Evolutionary conservation across 306 rosid genomes (phyloP).

Genomic region (Cotoneaster glaucophyllus): DNA sequence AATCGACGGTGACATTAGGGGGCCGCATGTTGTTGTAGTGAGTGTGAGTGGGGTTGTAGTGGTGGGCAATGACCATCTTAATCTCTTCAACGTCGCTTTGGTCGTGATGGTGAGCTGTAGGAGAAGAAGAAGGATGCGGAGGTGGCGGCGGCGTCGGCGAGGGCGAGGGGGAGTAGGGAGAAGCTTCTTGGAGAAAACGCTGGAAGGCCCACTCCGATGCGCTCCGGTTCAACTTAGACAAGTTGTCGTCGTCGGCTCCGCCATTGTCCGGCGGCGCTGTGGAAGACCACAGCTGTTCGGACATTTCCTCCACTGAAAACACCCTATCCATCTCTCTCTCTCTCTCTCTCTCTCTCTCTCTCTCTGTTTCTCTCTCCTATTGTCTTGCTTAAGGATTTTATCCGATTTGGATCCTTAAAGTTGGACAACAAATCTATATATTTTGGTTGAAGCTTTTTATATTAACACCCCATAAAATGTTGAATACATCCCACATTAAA

Average conservation of each 20-base stretch:
- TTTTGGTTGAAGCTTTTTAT: not conserved
- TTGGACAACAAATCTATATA: not conserved
- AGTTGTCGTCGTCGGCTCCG: not conserved
- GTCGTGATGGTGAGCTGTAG: conserved; percentile 18
- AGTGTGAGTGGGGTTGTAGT: not conserved
- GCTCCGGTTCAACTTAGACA: conserved; percentile 63
- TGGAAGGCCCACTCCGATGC: conserved; percentile 91
- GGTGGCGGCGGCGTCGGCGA: conserved; percentile 15
- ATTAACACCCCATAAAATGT: too few species aligned
- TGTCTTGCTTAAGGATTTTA: not conserved
- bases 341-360: not conserved
- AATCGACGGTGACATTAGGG: conserved; percentile 32
- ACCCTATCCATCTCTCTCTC: conserved; percentile 65
- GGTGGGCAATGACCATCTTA: conserved; percentile 28
- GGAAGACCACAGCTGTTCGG: conserved; percentile 58
- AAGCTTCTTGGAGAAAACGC: conserved; percentile 55
- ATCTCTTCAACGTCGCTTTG: conserved; percentile 23
- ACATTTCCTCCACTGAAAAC: conserved; percentile 65
- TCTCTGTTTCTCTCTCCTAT: conserved; percentile 16
- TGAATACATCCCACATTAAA: too few species aligned
- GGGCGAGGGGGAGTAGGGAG: conserved; percentile 18
- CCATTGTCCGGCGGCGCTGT: conserved; percentile 5
- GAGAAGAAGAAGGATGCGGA: conserved; percentile 15
- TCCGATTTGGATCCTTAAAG: not conserved
- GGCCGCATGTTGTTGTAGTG: conserved; percentile 1